These are phyloP conservation scores for Aspergillus glaucus DNA, from an alignment of 2,329 filamentous ascomycete species.

Conservation along the genomic window DNA sequence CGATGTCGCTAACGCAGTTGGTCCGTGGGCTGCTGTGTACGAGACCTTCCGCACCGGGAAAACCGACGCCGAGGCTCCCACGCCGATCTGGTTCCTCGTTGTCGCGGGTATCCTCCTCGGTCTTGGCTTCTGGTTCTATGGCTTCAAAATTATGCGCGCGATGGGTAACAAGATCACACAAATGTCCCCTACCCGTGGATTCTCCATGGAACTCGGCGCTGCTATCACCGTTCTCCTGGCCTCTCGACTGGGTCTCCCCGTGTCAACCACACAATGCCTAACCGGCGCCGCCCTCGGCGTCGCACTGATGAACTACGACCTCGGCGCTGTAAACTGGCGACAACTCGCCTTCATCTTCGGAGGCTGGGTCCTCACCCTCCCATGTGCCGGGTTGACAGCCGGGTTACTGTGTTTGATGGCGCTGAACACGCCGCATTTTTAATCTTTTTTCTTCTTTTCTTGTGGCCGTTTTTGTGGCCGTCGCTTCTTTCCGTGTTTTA, in stretches of 20 bases:
- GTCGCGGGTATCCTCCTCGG: conserved; percentile 35
- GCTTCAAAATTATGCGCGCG: conserved; percentile 35
- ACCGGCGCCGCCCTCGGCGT: conserved; percentile 32
- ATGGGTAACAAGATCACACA: conserved; percentile 41
- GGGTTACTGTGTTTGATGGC: conserved; percentile 38
- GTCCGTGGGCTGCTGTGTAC: conserved; percentile 37
- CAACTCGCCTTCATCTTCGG: conserved; percentile 39
- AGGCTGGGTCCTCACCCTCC: conserved; percentile 42
- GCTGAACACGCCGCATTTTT: conserved; percentile 35
- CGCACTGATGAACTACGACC: conserved; percentile 32
- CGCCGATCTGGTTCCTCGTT: conserved; percentile 37
- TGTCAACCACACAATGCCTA: conserved; percentile 35
- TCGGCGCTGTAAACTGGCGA: conserved; percentile 41
- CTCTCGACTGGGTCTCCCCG: conserved; percentile 28
- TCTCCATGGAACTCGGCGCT: conserved; percentile 36
- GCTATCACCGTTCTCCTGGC: conserved; percentile 36
- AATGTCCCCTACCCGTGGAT: conserved; percentile 27
- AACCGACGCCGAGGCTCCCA: conserved; percentile 26
- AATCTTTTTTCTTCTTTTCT: background rate
- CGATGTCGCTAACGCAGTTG: conserved; percentile 41
- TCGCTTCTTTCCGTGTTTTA: background rate
- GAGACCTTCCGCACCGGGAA: conserved; percentile 26
- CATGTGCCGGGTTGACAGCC: conserved; percentile 35
- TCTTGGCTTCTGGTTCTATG: conserved; percentile 39
- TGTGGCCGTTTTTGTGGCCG: background rate